Evolutionary conservation across 371 early-diverging fungal genomes (phyloP), one percentile per base, ranked within the genome.

Genomic region (Mortierella sp.): DNA sequence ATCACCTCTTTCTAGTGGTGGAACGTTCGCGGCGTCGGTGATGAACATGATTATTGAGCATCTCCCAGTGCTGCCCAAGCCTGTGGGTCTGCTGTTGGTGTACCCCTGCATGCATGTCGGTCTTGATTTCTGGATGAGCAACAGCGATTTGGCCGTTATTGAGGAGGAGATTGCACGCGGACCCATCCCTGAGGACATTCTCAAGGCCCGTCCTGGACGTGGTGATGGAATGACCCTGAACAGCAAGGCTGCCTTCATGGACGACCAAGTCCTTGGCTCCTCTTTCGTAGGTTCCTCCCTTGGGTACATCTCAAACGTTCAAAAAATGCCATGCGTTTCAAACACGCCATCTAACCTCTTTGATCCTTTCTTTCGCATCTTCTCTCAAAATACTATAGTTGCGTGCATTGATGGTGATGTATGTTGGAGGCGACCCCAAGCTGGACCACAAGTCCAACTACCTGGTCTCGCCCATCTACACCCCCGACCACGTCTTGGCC

Each of bases 371-470:
- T 37, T 52, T 55, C 31, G 29, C 41, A 65, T 52, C 22, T 34
- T n/a, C n/a, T n/a, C n/a, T n/a, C n/a, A n/a, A n/a, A n/a, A n/a
- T n/a, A n/a, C n/a, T 19, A 11, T 76, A 91, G 91, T 85, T 95
- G 91, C 94, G 98, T 40, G 98, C 96, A 11, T 95, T 99, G 94
- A 97, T 95, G 52, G 93, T 98, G 53, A 88, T 99, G 79, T 97
- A 98, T 73, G 86, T 98, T 22, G 97, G 96, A 7, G 93, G 93
- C 13, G 94, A 95, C 64, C 92, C 94, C 11, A 81, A 89, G 8
- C 92, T 95, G 0, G 93, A 97, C 77, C 93, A 96, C 74, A 89
- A 90, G 58, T 88, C 89, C 0, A 95, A 98, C 85, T 97, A 96
- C 75, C 88, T 95, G 13, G 85, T 99, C 19, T 94, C 93, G 11